These are phyloP conservation scores for Chaetoceros tenuissimus DNA, from an alignment of 108 stramenopile genomes.

Conservation along the genomic window DNA sequence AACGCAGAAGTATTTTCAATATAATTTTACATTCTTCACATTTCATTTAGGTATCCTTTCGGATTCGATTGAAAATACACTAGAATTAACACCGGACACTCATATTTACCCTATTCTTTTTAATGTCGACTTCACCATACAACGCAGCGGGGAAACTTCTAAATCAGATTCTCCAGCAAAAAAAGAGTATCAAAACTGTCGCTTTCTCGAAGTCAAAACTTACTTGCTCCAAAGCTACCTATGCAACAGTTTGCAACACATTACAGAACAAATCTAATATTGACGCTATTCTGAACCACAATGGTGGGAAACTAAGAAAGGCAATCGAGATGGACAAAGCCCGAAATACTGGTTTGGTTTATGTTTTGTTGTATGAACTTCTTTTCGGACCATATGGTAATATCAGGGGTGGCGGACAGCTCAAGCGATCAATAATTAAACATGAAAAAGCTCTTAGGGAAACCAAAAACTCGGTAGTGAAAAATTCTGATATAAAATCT, in stretches of 20 bases:
- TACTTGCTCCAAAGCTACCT: constrained; percentile 39
- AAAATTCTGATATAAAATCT: constrained; percentile 9
- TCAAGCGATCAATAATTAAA: constrained; percentile 71
- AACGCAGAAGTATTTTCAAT: no score
- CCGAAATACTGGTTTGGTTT: constrained; percentile 50
- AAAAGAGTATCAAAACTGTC: constrained; percentile 44
- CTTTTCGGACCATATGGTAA: constrained; percentile 66
- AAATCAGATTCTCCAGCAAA: neutral
- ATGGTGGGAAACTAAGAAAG: constrained; percentile 22
- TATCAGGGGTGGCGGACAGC: constrained; percentile 74
- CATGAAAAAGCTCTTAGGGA: constrained; percentile 38
- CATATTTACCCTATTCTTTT: no score
- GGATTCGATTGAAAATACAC: no score
- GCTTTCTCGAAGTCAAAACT: constrained; percentile 44
- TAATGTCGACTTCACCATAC: neutral
- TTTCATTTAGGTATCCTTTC: no score
- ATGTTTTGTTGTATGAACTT: constrained; percentile 78
- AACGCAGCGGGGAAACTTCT: neutral
- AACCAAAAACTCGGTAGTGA: constrained; percentile 9
- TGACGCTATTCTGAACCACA: constrained; percentile 15
- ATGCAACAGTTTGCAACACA: constrained; percentile 47
- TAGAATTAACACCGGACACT: no score
- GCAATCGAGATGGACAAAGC: constrained; percentile 20
- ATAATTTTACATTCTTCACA: no score
- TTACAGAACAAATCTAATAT: constrained; percentile 26